phyloP scores from a whole-genome alignment of 2,329 filamentous ascomycete species.

The Microcyclospora tardicrescens region DNA sequence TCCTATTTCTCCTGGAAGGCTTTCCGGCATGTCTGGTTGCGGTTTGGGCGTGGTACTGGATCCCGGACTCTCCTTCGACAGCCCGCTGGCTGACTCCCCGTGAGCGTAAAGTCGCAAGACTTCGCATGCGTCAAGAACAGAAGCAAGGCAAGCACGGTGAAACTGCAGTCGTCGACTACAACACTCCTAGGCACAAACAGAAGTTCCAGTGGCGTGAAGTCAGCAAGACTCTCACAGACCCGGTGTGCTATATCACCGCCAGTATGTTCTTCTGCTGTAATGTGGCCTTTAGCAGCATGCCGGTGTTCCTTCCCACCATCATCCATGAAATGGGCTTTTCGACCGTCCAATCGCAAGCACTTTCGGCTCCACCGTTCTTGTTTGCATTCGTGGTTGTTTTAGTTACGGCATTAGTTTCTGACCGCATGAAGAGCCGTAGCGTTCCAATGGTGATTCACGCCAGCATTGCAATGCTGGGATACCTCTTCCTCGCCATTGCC shows the following conservation, averaged over 20 bases:
- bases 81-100: conserved; percentile 31
- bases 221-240: conserved; percentile 47
- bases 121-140: conserved; percentile 49
- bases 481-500: conserved; percentile 35
- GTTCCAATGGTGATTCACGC: conserved; percentile 57
- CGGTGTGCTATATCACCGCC: conserved; percentile 61
- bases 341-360: conserved; percentile 55
- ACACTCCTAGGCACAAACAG: conserved; percentile 12
- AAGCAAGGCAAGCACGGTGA: conserved; percentile 11
- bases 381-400: conserved; percentile 61
- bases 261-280: conserved; percentile 80
- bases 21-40: conserved; percentile 70
- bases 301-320: conserved; percentile 67
- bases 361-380: conserved; percentile 72
- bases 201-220: conserved; percentile 41
- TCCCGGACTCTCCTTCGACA: conserved; percentile 57
- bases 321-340: conserved; percentile 53
- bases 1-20: conserved; percentile 72
- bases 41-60: conserved; percentile 57
- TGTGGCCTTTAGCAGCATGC: conserved; percentile 75
- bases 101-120: conserved; percentile 51
- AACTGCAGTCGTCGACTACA: background rate
- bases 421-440: conserved; percentile 50
- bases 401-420: conserved; percentile 58
- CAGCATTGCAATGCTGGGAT: conserved; percentile 45